Base-by-base conservation (phyloP, 306 rosid genomes). In the Prunus campanulata region DNA sequence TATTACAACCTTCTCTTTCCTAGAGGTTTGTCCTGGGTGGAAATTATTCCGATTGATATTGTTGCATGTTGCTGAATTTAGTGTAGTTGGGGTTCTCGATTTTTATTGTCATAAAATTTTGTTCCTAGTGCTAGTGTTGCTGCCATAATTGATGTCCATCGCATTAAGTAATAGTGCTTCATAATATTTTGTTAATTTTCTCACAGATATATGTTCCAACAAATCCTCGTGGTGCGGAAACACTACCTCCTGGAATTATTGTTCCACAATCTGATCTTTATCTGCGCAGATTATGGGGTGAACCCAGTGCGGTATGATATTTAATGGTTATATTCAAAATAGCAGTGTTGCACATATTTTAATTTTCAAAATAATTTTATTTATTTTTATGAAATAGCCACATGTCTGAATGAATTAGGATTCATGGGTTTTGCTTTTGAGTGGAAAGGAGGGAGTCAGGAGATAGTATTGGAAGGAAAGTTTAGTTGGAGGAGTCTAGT, bases 161-260 rank as follows among this genome's bases (percentile, higher is more conserved):
- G 1, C 39, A 69, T 51, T 24, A 73, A 72, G 22, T 61, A 16
- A 70, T 61, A 14, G 12, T 44, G 61, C 57, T 20, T 55, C 70
- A 32, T 65, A 24, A 22, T 18, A 19, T 39, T 30, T 84, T 80
- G 47, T 62, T 66, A 68, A 15, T 67, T 78, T 78, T 47, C 75
- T 78, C 24, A 8, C 84, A 87, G 99, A 85, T 96, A 82, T 79
- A 89, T 81, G 96, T 79, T 84, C 79, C 93, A 64, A 83, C 97
- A 83, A 96, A 96, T 84, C 99, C 99, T 65, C 91, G 80, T 76
- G 99, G 99, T 68, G 97, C 99, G 9, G 99, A 92, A 83, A 82
- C 84, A 67, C 85, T 96, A 29, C 98, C 99, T 69, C 98, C 97
- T 4, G 91, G 91, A 84, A 91, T 96, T 80, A 76, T 96, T 83